phyloP scores from a whole-genome alignment of 139 green algal species.

The Chlorella sp. region DNA sequence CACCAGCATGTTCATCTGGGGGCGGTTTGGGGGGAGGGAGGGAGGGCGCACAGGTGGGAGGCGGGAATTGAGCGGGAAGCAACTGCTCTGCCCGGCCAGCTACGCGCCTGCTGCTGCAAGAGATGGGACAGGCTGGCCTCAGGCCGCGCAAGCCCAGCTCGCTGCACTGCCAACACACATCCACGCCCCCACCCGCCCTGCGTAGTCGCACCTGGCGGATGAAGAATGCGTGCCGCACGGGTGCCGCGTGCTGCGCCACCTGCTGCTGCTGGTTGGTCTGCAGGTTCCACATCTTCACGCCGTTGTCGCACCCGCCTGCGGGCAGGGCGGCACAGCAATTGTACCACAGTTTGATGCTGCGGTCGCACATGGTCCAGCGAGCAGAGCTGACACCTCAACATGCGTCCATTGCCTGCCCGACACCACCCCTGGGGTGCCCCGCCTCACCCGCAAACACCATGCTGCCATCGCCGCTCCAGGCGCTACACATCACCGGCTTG shows the following conservation, averaged over 20 bases:
- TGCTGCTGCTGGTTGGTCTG: conserved; percentile 80
- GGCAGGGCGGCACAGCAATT: background rate
- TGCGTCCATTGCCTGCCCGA: background rate
- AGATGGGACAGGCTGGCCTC: background rate
- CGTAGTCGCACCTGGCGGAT: conserved; percentile 45
- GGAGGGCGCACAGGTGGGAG: no score
- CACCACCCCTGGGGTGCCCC: background rate
- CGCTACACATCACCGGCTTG: conserved; percentile 87
- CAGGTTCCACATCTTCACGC: conserved; percentile 95
- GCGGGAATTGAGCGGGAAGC: no score
- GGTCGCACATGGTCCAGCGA: no score
- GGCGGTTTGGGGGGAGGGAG: no score
- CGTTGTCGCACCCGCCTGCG: conserved; percentile 90
- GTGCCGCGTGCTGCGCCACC: conserved; percentile 90
- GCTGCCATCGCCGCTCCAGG: conserved; percentile 88
- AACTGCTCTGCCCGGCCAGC: no score
- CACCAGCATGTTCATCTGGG: conserved; percentile 80
- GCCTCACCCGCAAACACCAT: conserved; percentile 71
- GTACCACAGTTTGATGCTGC: no score
- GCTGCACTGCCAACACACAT: no score
- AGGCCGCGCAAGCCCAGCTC: no score
- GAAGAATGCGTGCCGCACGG: conserved; percentile 79
- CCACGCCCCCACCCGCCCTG: no score
- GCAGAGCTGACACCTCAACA: no score
- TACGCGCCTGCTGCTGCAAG: no score